Base-by-base conservation (phyloP, 306 rosid genomes). In the Arachis stenosperma region DNA sequence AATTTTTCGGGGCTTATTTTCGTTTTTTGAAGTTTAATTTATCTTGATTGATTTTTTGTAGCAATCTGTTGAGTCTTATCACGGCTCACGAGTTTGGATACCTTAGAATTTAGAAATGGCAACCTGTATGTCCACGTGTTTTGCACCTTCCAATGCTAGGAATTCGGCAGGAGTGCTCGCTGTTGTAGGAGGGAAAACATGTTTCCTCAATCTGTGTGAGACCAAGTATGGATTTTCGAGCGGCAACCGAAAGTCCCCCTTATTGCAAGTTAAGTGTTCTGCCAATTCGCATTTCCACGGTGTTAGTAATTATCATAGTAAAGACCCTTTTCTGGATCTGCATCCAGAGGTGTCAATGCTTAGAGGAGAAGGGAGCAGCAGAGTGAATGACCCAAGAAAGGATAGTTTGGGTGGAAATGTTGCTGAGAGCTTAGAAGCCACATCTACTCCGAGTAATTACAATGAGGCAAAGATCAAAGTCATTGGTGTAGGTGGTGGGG, bases 401-500 rank as follows among this genome's bases (percentile, higher is more conserved):
- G 97, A 90, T 70, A 53, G 46, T 43, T 14, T 79, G 0, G 80
- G 84, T 70, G 98, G 86, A 52, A 83, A 72, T 46, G 81, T 82
- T 43, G 77, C 77, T 6, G 96, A 90, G 73, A 86, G 81, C 51
- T 80, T 86, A n/a, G 92, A 71, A 48, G 90, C 79, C 13, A 37
- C 53, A 11, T 37, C 82, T n/a, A 40, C 44, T 75, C 81, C 86
- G 2, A 85, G 84, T 81, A 89, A 81, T 72, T 81, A 87, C 70
- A 84, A 84, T 71, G 92, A 84, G 62, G 98, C 98, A 0, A 90
- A 86, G 82, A 93, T 93, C 67, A 93, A 90, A 75, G 98, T 93
- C 58, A 86, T 93, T 81, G 98, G 98, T 54, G 92, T 93, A 4
- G 98, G 98, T 48, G 98, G 98, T 67, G 98, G 98, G 39, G 98